Evolutionary conservation across 1,139 yeast genomes (phyloP).

Genomic region (Hansenula lynferdii): DNA sequence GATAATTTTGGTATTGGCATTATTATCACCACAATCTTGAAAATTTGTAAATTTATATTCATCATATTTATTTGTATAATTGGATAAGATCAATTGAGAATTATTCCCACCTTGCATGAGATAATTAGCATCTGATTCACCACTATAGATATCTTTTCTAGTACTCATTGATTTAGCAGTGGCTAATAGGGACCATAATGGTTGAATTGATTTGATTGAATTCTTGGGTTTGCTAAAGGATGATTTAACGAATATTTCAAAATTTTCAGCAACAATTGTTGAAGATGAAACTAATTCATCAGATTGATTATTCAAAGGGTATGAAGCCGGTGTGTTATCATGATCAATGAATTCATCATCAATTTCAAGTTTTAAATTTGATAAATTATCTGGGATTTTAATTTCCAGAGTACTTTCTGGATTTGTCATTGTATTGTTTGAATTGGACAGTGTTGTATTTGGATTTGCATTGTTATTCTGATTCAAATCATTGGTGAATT

Average conservation of each 20-base stretch:
- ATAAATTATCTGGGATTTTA: slow-evolving; percentile 5
- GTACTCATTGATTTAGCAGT: slow-evolving; percentile 53
- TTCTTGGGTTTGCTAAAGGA: slow-evolving; percentile 16
- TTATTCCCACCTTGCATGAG: slow-evolving; percentile 12
- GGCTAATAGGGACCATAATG: slow-evolving; percentile 64
- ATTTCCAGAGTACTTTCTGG: slow-evolving; percentile 8
- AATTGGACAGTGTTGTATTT: not conserved
- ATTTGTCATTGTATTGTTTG: not conserved
- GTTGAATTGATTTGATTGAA: slow-evolving; percentile 38
- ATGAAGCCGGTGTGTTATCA: slow-evolving; percentile 14
- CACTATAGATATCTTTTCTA: slow-evolving; percentile 38
- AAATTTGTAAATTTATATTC: slow-evolving; percentile 29
- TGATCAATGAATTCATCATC: slow-evolving; percentile 1
- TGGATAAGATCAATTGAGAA: slow-evolving; percentile 22
- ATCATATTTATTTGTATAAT: slow-evolving; percentile 33
- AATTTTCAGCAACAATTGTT: slow-evolving; percentile 48
- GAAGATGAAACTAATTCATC: slow-evolving; percentile 24
- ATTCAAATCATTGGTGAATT: slow-evolving; percentile 22
- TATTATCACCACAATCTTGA: slow-evolving; percentile 20
- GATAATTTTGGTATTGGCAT: slow-evolving; percentile 25
- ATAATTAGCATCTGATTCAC: slow-evolving; percentile 30
- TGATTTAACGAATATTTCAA: slow-evolving; percentile 43
- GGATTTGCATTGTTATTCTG: not conserved
- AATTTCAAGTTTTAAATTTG: slow-evolving; percentile 2
- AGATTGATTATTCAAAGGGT: slow-evolving; percentile 18